These are phyloP conservation scores for Sinapis alba DNA, from an alignment of 441 rosid genomes.

Conservation along the genomic window DNA sequence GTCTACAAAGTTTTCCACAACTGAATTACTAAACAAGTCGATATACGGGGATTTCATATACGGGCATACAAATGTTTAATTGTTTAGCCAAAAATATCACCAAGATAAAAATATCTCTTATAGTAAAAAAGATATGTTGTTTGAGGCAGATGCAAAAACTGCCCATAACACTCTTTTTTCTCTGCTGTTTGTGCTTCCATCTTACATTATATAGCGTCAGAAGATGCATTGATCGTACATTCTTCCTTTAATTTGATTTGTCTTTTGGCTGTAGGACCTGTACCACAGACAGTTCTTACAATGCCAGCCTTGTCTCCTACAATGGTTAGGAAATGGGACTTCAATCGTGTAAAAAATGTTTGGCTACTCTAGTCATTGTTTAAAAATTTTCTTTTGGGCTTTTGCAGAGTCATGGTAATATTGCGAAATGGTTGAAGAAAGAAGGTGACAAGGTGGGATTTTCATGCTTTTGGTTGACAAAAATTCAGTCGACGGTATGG, in stretches of 20 bases:
- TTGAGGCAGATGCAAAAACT: conserved; percentile 13
- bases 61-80: not conserved
- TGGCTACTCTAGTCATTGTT: conserved; percentile 29
- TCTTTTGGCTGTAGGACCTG: conserved; percentile 57
- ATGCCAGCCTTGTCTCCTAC: conserved; percentile 99
- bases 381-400: conserved; percentile 33
- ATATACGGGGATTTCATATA: conserved; percentile 5
- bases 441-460: conserved; percentile 92
- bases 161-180: conserved; percentile 1
- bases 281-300: conserved; percentile 66
- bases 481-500: not conserved
- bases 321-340: conserved; percentile 61
- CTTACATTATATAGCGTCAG: not conserved
- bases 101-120: not conserved
- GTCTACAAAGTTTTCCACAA: not conserved
- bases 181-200: conserved; percentile 17
- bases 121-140: conserved; percentile 1
- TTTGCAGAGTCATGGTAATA: conserved; percentile 91
- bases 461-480: conserved; percentile 23
- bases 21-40: conserved; percentile 3
- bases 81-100: conserved; percentile 7
- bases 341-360: conserved; percentile 10
- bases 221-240: conserved; percentile 8
- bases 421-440: conserved; percentile 88
- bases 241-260: conserved; percentile 31